A percentile compares a stretch with the other conserved stretches of the same genome.
These are phyloP conservation scores for Hygrocybe punicea DNA, from an alignment of 768 basidiomycete species.

Conservation along the genomic window DNA sequence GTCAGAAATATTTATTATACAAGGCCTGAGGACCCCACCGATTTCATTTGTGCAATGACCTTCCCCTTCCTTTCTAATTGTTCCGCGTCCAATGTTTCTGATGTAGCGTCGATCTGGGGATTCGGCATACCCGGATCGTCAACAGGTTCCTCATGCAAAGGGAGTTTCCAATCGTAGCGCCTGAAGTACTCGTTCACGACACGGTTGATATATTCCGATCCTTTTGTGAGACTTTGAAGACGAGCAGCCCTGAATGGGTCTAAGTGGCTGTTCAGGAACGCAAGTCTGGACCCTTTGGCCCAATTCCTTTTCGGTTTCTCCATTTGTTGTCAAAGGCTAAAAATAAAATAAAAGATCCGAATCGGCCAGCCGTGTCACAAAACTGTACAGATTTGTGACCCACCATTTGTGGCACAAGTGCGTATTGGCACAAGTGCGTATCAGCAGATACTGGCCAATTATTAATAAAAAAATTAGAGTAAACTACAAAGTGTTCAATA, in stretches of 20 bases:
- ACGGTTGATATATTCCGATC: not conserved
- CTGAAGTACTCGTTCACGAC: slow-evolving; percentile 6
- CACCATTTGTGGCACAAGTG: too few species aligned
- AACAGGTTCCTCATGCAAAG: not conserved
- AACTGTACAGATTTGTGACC: too few species aligned
- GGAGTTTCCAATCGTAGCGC: slow-evolving; percentile 3
- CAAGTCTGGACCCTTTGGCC: slow-evolving; percentile 2
- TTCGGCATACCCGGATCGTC: not conserved
- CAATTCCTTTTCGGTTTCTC: slow-evolving; percentile 1
- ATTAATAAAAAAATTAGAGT: too few species aligned
- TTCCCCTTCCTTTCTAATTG: not conserved
- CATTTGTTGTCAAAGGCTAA: not conserved
- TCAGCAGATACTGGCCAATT: too few species aligned
- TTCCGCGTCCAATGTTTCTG: not conserved
- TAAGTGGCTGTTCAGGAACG: not conserved
- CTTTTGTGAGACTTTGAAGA: not conserved
- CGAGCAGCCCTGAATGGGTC: not conserved
- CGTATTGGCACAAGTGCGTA: too few species aligned
- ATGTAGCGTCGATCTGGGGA: not conserved
- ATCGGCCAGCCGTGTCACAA: too few species aligned
- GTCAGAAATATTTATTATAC: not conserved
- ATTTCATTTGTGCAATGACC: not conserved
- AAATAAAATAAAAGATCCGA: too few species aligned
- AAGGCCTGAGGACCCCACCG: not conserved
- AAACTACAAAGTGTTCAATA: too few species aligned